Evolutionary conservation across 805 yeast species (phyloP).

Genomic region (Ogataea degrootiae): DNA sequence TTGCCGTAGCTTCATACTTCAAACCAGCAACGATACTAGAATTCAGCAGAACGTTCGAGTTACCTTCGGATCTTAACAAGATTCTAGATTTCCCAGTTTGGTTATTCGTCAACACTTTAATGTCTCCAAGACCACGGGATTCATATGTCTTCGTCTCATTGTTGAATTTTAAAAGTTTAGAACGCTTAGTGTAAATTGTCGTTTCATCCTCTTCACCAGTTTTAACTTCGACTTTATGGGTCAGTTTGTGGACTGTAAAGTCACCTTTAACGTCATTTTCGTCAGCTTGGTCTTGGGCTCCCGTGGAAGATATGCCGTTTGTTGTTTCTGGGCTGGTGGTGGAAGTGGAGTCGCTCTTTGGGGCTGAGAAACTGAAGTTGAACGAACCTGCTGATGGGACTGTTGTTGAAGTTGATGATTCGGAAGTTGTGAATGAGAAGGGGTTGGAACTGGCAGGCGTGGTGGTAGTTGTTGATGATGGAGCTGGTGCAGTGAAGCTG

Average conservation of each 20-base stretch:
- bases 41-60: conserved; percentile 73
- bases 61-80: conserved; percentile 84
- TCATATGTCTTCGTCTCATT: conserved; percentile 48
- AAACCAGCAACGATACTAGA: conserved; percentile 38
- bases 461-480: conserved; percentile 5
- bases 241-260: conserved; percentile 41
- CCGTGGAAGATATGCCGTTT: background rate
- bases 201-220: conserved; percentile 89
- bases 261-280: conserved; percentile 41
- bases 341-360: conserved; percentile 7
- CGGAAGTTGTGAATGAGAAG: no score
- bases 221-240: conserved; percentile 48
- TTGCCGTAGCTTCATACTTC: conserved; percentile 60
- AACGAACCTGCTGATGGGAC: conserved; percentile 7
- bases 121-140: conserved; percentile 74
- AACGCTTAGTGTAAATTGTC: conserved; percentile 54
- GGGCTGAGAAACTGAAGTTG: conserved; percentile 24
- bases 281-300: conserved; percentile 3
- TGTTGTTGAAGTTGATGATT: conserved; percentile 2
- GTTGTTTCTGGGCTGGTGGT: conserved; percentile 1
- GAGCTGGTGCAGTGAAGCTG: conserved; percentile 2
- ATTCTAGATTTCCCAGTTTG: conserved; percentile 62
- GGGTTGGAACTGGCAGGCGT: conserved; percentile 1
- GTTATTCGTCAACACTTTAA: conserved; percentile 63
- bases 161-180: conserved; percentile 59